Evolutionary conservation across 2,329 filamentous ascomycete genomes (phyloP).

Genomic region (Coniosporium tulheliwenetii): DNA sequence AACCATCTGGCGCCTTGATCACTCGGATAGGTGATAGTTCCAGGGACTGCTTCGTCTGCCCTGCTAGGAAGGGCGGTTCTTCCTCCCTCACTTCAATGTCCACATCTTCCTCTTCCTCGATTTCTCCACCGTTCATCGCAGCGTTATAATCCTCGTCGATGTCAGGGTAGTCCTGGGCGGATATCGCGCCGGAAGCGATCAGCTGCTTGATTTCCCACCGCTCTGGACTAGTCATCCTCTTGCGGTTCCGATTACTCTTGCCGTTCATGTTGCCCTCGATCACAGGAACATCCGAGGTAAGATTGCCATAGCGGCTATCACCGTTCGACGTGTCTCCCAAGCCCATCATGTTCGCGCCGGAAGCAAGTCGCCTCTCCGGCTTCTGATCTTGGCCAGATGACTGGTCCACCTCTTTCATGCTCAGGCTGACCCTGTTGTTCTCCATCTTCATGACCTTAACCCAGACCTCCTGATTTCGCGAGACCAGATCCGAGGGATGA

Average conservation of each 20-base stretch:
- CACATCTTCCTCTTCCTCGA: conserved; percentile 90
- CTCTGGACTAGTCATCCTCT: conserved; percentile 91
- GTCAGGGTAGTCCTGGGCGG: conserved; percentile 86
- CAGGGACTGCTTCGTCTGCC: conserved; percentile 90
- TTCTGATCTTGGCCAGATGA: conserved; percentile 68
- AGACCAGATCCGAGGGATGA: conserved; percentile 77
- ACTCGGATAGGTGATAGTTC: conserved; percentile 92
- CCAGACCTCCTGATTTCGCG: conserved; percentile 68
- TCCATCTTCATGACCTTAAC: conserved; percentile 87
- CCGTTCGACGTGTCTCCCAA: conserved; percentile 44
- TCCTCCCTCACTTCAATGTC: conserved; percentile 96
- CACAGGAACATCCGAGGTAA: conserved; percentile 40
- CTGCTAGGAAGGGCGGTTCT: conserved; percentile 87
- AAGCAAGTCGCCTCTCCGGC: conserved; percentile 62
- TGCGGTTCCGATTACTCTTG: conserved; percentile 50
- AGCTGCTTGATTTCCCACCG: conserved; percentile 95
- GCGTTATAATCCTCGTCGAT: conserved; percentile 88
- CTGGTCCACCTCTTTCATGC: conserved; percentile 97
- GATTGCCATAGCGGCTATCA: conserved; percentile 40
- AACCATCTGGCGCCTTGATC: conserved; percentile 96
- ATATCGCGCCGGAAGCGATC: conserved; percentile 86
- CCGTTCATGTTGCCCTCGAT: conserved; percentile 39
- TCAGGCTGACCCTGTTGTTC: conserved; percentile 65
- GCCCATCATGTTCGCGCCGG: conserved; percentile 78
- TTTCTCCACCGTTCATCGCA: conserved; percentile 66